Conservation (phyloP, 1,284 basidiomycete species). For the Xerocomus nothofagi region DNA sequence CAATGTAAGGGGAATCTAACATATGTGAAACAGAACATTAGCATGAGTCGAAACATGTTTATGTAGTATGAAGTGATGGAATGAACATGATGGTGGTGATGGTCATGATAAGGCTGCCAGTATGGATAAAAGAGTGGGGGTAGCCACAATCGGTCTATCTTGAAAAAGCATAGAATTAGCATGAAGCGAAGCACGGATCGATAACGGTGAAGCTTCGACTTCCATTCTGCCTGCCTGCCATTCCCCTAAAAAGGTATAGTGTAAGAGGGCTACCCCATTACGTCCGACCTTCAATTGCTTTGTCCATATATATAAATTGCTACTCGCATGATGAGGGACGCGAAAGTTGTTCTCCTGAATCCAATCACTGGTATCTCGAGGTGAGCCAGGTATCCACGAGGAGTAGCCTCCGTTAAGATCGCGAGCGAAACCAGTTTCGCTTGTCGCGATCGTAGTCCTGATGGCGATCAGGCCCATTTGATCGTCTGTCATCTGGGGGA, state of each 20-base stretch:
- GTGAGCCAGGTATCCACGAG: not conserved
- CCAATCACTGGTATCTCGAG: not conserved
- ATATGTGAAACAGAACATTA: not conserved
- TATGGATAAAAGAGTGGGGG: not conserved
- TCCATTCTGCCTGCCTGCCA: not conserved
- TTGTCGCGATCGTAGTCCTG: conserved; percentile 8
- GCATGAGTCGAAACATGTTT: not conserved
- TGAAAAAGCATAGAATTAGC: not conserved
- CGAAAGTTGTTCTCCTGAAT: not conserved
- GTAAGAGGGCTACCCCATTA: not conserved
- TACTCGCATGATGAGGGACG: not conserved
- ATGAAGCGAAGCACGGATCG: not conserved
- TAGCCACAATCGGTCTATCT: not conserved
- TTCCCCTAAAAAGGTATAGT: not conserved
- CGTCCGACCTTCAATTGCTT: not conserved
- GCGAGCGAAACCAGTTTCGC: conserved; percentile 10
- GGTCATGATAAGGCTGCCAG: conserved; percentile 2
- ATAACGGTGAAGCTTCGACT: not conserved
- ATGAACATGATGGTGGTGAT: not conserved
- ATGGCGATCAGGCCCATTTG: conserved; percentile 5
- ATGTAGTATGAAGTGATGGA: not conserved
- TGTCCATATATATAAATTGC: not conserved
- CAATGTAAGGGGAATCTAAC: not conserved
- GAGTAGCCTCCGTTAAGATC: not conserved
- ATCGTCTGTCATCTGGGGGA: conserved; percentile 19